phyloP scores from a whole-genome alignment of 768 basidiomycete genomes.

The Suillus tomentosus region DNA sequence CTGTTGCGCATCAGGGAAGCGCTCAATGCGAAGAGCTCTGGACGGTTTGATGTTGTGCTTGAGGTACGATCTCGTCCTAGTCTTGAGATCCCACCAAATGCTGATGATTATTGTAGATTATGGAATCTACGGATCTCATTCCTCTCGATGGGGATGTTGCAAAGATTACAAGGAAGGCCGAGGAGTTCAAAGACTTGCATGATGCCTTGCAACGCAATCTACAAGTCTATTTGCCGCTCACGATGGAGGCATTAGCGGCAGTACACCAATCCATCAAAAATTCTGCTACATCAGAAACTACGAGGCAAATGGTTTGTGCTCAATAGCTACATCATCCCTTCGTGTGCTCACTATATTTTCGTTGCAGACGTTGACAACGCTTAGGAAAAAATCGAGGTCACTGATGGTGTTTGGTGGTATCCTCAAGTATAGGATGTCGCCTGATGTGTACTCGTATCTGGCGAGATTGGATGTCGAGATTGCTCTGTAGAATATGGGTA shows the following conservation, averaged over 20 bases:
- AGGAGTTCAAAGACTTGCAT: constrained; percentile 86
- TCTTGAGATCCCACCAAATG: constrained; percentile 3
- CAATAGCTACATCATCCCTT: constrained; percentile 15
- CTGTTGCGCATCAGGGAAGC: constrained; percentile 83
- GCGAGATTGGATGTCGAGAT: constrained; percentile 86
- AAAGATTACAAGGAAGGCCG: constrained; percentile 81
- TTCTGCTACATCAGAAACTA: constrained; percentile 70
- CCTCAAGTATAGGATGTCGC: constrained; percentile 86
- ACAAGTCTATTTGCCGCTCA: constrained; percentile 82
- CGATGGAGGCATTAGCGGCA: constrained; percentile 89
- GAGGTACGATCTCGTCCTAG: constrained; percentile 56
- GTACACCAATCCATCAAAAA: constrained; percentile 79
- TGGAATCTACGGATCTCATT: constrained; percentile 85
- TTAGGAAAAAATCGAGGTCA: constrained; percentile 81
- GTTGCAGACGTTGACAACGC: constrained; percentile 57
- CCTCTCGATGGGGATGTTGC: constrained; percentile 85
- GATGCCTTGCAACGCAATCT: constrained; percentile 89
- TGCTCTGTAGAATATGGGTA: constrained; percentile 48
- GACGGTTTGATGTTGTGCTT: constrained; percentile 74
- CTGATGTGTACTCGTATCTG: constrained; percentile 87
- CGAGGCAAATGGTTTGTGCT: constrained; percentile 69
- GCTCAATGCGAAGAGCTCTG: constrained; percentile 70
- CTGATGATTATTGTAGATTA: constrained; percentile 50
- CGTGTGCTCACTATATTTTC: constrained; percentile 21
- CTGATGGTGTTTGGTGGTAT: constrained; percentile 89